Base-by-base conservation (phyloP, 1,139 yeast genomes). In the Geotrichum bryndzae region DNA sequence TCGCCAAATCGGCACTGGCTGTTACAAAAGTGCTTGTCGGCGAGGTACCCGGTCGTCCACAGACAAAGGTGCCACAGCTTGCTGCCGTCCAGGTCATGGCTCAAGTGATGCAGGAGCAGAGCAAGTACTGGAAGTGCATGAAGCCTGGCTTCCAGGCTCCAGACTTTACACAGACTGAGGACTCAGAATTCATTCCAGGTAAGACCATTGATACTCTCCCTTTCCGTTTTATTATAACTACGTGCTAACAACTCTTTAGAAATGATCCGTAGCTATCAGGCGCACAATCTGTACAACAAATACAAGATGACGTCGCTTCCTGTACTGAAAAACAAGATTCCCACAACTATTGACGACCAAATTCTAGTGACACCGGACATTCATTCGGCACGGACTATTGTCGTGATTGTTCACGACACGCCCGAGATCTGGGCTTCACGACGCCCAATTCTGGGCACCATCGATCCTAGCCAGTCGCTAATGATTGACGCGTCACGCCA, bases 11-110 rank as follows among this genome's bases (percentile, higher is more conserved):
- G 67, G 99, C 99, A 0, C 77, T 94, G 59, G 95, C 96, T 0
- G 98, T 94, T 1, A 89, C 97, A 8, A 91, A 91, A 72, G 95
- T 90, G 0, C 78, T 95, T 58, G 82, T 95, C 41, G 99, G 99
- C 2, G 99, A 94, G 71, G 96, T 98, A 3, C 98, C 99, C 0
- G 96, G 89, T 64, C 84, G 83, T 67, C 81, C 91, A 23, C 76
- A 76, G 29, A 82, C 84, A 60, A 96, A 96, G 2, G 85, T 85
- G 64, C 81, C 87, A 7, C 94, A 88, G 66, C 69, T 73, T 2
- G 61, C 70, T 0, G 87, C 96, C 0, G 80, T 94, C n/a, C 90
- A 86, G 69, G 90, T 87, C n/a, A 82, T 95, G 22, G 92, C 88
- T 67, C 89, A 88, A 67, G 98, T 95, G 1, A 82, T 87, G 54